These are phyloP conservation scores for Huntiella moniliformis DNA, from an alignment of 2,329 filamentous ascomycete species.

Conservation along the genomic window DNA sequence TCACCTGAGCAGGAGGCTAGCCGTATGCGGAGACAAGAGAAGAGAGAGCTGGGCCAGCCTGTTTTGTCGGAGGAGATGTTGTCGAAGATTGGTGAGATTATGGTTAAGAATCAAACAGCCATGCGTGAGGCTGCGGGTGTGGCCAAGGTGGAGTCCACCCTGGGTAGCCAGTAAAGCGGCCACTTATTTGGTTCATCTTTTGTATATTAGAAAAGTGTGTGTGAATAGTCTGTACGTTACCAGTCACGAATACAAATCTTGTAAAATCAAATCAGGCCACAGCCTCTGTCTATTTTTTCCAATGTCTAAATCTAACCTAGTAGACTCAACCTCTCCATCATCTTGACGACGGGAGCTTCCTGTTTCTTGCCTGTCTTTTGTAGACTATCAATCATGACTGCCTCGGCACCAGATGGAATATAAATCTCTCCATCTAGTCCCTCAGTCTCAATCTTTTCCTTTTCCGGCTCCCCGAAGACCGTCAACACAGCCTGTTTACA, in stretches of 20 bases:
- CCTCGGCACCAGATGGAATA: conserved; percentile 29
- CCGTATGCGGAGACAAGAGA: conserved; percentile 31
- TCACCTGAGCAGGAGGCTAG: conserved; percentile 43
- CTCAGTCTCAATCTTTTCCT: conserved; percentile 13
- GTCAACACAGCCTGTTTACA: conserved; percentile 50
- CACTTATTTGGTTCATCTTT: background rate
- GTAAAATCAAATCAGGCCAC: background rate
- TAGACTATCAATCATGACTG: conserved; percentile 32
- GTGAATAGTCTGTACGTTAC: background rate
- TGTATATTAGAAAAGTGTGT: conserved; percentile 11
- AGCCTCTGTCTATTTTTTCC: conserved; percentile 3
- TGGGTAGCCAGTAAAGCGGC: conserved; percentile 5
- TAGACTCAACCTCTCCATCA: conserved; percentile 30
- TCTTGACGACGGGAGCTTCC: conserved; percentile 29
- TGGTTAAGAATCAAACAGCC: conserved; percentile 32
- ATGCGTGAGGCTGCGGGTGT: conserved; percentile 10
- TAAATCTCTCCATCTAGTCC: conserved; percentile 13
- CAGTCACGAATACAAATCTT: background rate
- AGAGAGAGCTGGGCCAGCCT: conserved; percentile 34
- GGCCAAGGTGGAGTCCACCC: conserved; percentile 4
- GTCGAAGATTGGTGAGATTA: conserved; percentile 41
- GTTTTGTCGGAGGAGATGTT: conserved; percentile 39
- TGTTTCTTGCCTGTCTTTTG: conserved; percentile 26
- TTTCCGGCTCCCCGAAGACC: conserved; percentile 34
- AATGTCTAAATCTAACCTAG: conserved; percentile 15